Base-by-base conservation (phyloP, 2,329 filamentous ascomycete species). In the Pyrenochaeta sp. region DNA sequence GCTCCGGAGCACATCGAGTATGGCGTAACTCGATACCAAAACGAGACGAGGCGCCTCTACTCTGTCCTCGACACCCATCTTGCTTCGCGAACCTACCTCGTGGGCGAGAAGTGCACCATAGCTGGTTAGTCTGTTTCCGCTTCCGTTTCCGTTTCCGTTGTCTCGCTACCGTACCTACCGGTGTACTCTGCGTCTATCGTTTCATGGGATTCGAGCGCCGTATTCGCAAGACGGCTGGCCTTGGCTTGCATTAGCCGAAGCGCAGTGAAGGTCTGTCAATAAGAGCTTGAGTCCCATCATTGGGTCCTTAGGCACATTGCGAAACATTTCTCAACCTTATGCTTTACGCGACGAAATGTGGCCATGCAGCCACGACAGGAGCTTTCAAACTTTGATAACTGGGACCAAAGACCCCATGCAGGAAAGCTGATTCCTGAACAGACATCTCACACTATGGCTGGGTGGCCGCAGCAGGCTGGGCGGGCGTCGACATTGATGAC, bases 401-500 rank as follows among this genome's bases (percentile, higher is more conserved):
- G 4, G 15, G 19, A 30, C 27, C 27, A 30, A 17, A 30, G 19
- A 18, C 27, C 15, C 27, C 6, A 9, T 10, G 27, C 9, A 17
- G 13, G 5, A 30, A 27, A 8, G 19, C 31, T 34, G 19, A 34
- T 9, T 13, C 11, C 7, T 13, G 21, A 19, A 19, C 17, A 66
- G 91, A 96, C 68, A 88, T 96, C 48, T 78, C 89, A 28, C 83
- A 83, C 68, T 91, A 87, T 81, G 89, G 89, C 18, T 95, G 90
- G 90, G 79, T 93, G 4, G 77, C 84, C 4, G 68, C 71, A 2
- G 76, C 81, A 1, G 73, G 75, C 11, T 83, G 86, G 77, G 75
- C 80, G 0, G 86, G 86, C 11, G 66, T 90, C 29, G 82, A 90
- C 36, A 83, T 93, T 41, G 76, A 85, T 1, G 85, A 91, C 47